Percentiles rank a stretch among this genome's conserved stretches.
These are phyloP conservation scores for Grigorovia yakushimaensis DNA, from an alignment of 805 yeast genomes.

Conservation along the genomic window DNA sequence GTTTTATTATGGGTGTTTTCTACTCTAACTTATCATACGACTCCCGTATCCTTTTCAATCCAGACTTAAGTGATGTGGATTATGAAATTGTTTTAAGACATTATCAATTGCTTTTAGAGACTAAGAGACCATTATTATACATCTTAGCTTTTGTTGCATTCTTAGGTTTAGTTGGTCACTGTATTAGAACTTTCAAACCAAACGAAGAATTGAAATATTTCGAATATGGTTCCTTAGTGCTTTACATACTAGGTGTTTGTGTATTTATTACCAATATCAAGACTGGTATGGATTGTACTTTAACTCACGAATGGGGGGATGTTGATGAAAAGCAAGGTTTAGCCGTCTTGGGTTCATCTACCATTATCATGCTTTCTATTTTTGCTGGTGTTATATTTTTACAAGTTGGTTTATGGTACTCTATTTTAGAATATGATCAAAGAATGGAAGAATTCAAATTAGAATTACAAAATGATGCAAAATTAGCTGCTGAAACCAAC, in stretches of 20 bases:
- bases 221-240: slow-evolving; percentile 80
- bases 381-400: slow-evolving; percentile 71
- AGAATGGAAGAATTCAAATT: slow-evolving; percentile 28
- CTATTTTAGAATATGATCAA: slow-evolving; percentile 47
- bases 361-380: slow-evolving; percentile 60
- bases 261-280: slow-evolving; percentile 80
- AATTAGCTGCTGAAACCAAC: too few species aligned
- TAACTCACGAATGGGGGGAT: slow-evolving; percentile 84
- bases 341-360: slow-evolving; percentile 85
- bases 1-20: slow-evolving; percentile 73
- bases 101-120: slow-evolving; percentile 61
- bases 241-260: slow-evolving; percentile 61
- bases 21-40: slow-evolving; percentile 79
- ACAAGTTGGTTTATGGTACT: slow-evolving; percentile 86
- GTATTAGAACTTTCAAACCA: slow-evolving; percentile 81
- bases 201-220: slow-evolving; percentile 72
- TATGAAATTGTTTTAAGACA: slow-evolving; percentile 59
- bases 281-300: slow-evolving; percentile 63
- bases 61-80: slow-evolving; percentile 40
- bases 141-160: slow-evolving; percentile 55
- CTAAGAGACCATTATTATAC: slow-evolving; percentile 35
- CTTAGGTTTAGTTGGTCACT: slow-evolving; percentile 62
- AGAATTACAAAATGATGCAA: slow-evolving; percentile 26
- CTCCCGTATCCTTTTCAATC: slow-evolving; percentile 58
- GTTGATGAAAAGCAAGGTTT: slow-evolving; percentile 79